Base-by-base conservation (phyloP, 2,329 filamentous ascomycete genomes). In the Alternaria brassicicola region DNA sequence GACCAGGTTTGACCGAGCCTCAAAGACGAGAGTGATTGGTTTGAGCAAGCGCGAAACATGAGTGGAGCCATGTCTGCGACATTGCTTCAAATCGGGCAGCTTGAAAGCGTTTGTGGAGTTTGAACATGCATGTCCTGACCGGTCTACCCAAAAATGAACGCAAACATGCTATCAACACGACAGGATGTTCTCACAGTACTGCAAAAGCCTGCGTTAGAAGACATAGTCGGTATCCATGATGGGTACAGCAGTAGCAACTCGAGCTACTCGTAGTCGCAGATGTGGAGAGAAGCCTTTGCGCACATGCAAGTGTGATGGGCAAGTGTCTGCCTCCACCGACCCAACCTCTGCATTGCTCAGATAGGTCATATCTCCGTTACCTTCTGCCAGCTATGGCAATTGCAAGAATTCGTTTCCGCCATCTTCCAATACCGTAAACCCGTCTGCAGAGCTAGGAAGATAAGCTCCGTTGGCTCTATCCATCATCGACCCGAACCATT, bases 21-120 rank as follows among this genome's bases (percentile, higher is more conserved):
- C 57, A 64, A 63, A 57, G 52, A 52, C 41, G 35, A 47, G 26
- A 58, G 41, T 62, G 57, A 66, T 66, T 68, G 61, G 64, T 31
- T 51, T 43, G 17, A 52, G 39, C 58, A 68, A 66, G 64, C 65
- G 61, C 60, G 48, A 41, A 59, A 54, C 46, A 54, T 25, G 23
- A 54, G 50, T 54, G 50, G 46, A 43, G 19, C 33, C 17, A 36
- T 48, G 43, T 28, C 50, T 53, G 41, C 45, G 47, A 31, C 38
- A 59, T 56, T 52, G 55, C 50, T 55, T 56, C 67, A 47, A 59
- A 50, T 43, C 58, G 65, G 57, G 61, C 64, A 49, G 55, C 26
- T 39, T 19, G 31, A 42, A 25, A 31, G 42, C 15, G 59, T 61
- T 64, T 60, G 61, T 57, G 43, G 39, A 30, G 48, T 62, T 62